Evolutionary conservation across 2,329 filamentous ascomycete species (phyloP).

Genomic region (Epicoccum nigrum): DNA sequence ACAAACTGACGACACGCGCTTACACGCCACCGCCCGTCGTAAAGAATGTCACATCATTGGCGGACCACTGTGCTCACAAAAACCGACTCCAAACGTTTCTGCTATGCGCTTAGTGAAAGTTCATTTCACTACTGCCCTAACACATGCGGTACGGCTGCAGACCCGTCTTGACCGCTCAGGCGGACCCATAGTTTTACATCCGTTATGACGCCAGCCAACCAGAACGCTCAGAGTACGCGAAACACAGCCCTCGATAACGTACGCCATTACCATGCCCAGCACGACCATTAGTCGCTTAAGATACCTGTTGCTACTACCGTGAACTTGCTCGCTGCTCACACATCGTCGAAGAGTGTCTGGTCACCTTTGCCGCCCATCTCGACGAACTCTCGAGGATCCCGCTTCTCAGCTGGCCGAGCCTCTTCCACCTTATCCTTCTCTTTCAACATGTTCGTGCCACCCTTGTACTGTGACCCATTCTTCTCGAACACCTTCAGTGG

Average conservation of each 20-base stretch:
- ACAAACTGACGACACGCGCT: slow-evolving; percentile 31
- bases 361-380: slow-evolving; percentile 87
- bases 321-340: neutral
- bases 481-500: slow-evolving; percentile 50
- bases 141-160: slow-evolving; percentile 6
- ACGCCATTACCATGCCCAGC: neutral
- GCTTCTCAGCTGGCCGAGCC: slow-evolving; percentile 68
- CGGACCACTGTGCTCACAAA: slow-evolving; percentile 2
- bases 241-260: slow-evolving; percentile 17
- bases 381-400: slow-evolving; percentile 78
- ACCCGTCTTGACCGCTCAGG: slow-evolving; percentile 11
- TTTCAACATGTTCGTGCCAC: slow-evolving; percentile 23
- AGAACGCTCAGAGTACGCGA: slow-evolving; percentile 25
- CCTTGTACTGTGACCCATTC: slow-evolving; percentile 35
- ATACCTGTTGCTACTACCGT: neutral
- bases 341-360: slow-evolving; percentile 69
- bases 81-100: neutral
- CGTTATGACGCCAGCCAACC: slow-evolving; percentile 21
- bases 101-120: slow-evolving; percentile 4
- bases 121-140: slow-evolving; percentile 7
- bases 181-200: slow-evolving; percentile 25
- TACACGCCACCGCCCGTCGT: slow-evolving; percentile 21
- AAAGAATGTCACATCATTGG: slow-evolving; percentile 32
- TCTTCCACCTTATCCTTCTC: slow-evolving; percentile 57
- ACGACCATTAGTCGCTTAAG: slow-evolving; percentile 4